Base-by-base conservation (phyloP, 2,329 filamentous ascomycete species). In the Zopfia rhizophila region DNA sequence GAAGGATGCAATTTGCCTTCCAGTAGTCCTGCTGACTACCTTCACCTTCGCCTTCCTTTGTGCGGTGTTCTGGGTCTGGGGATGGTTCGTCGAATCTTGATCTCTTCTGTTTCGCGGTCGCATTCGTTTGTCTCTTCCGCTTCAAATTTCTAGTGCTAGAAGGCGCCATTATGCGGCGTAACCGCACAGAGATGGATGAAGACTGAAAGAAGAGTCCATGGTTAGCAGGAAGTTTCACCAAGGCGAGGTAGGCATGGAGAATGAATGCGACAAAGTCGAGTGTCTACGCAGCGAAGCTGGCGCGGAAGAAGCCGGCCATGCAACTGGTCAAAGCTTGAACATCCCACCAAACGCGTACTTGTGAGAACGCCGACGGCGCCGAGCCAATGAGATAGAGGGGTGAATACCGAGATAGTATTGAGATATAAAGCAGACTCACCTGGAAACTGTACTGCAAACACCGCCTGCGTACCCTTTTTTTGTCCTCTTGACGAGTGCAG, bases 1-100 rank as follows among this genome's bases (percentile, higher is more conserved):
- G 72, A 13, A 75, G 48, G 24, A 75, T 73, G 5, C 40, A 52
- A 14, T 55, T 50, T 27, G 66, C 51, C 7, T 42, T 44, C 25
- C 60, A 73, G 13, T 7, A 3, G 6, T 6, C 22, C 3, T 30
- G 8, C 8, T 21, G 10, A 5, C 17, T 36, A 18, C 11, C 10
- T 36, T 7, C 32, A 10, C 17, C 11, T 12, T 19, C 8, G 6
- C 19, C 17, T 17, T 14, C 11, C 13, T 7, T 22, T 21, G 17
- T 10, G 33, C 8, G n/a, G 19, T 22, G 12, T 37, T 24, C 21
- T n/a, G 11, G 21, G 13, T 18, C 14, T 5, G n/a, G n/a, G n/a
- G n/a, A n/a, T n/a, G n/a, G n/a, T n/a, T n/a, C n/a, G n/a, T n/a
- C n/a, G n/a, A n/a, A n/a, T 14, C 23, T 17, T 18, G 36, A n/a